A percentile compares a stretch with the other conserved stretches of the same genome.
phyloP scores from a whole-genome alignment of 345 rosid species.

The Firmiana major region DNA sequence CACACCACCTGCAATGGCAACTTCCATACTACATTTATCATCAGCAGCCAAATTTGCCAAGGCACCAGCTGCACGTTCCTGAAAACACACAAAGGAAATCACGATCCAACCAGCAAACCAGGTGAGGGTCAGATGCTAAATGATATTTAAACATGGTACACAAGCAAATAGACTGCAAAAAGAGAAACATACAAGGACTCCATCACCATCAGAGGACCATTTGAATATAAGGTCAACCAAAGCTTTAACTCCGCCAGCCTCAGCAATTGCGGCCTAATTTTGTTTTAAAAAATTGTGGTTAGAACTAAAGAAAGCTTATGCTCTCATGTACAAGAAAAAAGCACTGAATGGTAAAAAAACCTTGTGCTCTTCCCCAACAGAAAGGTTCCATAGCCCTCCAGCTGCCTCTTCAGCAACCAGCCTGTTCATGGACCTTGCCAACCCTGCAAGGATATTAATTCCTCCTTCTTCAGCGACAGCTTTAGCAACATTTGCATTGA shows the following conservation, averaged over 20 bases:
- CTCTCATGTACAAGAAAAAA: background rate
- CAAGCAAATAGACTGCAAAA: background rate
- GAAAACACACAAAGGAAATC: slow-evolving; percentile 17
- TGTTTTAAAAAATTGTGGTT: slow-evolving; percentile 4
- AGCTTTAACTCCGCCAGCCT: slow-evolving; percentile 80
- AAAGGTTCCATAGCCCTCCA: slow-evolving; percentile 87
- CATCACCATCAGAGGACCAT: slow-evolving; percentile 77
- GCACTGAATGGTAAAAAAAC: slow-evolving; percentile 27
- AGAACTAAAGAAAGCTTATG: background rate
- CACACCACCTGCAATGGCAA: slow-evolving; percentile 70
- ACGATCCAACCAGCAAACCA: slow-evolving; percentile 1
- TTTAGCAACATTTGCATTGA: slow-evolving; percentile 74
- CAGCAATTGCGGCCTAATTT: slow-evolving; percentile 64
- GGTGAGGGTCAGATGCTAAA: background rate
- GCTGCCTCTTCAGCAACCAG: slow-evolving; percentile 89
- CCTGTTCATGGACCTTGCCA: slow-evolving; percentile 78
- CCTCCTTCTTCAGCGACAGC: slow-evolving; percentile 88
- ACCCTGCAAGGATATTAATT: slow-evolving; percentile 53
- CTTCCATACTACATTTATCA: slow-evolving; percentile 80
- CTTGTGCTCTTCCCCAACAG: slow-evolving; percentile 92
- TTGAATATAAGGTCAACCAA: slow-evolving; percentile 70
- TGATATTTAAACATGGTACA: background rate
- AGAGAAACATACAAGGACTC: slow-evolving; percentile 55
- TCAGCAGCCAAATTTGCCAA: slow-evolving; percentile 87
- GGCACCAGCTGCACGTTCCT: slow-evolving; percentile 93